These are phyloP conservation scores for Obba rivulosa DNA, from an alignment of 768 basidiomycete genomes.

Conservation along the genomic window DNA sequence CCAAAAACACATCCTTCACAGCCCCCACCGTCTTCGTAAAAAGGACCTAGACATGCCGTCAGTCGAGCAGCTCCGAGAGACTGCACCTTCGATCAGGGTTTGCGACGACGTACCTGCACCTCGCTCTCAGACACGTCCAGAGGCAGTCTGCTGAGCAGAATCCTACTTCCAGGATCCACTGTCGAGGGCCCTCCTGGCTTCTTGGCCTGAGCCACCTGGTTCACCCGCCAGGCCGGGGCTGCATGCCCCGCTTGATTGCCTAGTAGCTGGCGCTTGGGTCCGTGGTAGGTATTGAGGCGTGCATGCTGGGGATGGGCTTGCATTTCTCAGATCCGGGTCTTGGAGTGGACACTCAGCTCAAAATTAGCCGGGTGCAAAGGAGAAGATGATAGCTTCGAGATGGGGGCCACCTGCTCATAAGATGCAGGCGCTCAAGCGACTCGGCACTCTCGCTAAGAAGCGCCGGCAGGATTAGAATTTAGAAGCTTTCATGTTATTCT, in stretches of 20 bases:
- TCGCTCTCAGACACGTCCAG: conserved; percentile 65
- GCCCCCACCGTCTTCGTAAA: conserved; percentile 77
- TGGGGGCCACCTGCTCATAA: too few species aligned
- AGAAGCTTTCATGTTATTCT: too few species aligned
- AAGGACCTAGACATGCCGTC: conserved; percentile 44
- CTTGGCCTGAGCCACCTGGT: conserved; percentile 15
- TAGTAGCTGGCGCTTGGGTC: conserved; percentile 48
- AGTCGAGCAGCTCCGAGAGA: background rate
- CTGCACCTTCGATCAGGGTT: background rate
- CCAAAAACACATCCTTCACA: conserved; percentile 60
- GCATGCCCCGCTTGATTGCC: conserved; percentile 52
- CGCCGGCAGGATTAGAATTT: too few species aligned
- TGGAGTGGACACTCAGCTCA: too few species aligned
- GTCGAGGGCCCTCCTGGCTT: conserved; percentile 6
- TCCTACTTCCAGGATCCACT: conserved; percentile 46
- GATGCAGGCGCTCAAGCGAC: too few species aligned
- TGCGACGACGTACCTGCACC: conserved; percentile 45
- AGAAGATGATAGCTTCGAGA: too few species aligned
- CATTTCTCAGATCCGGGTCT: conserved; percentile 5
- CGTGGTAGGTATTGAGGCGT: conserved; percentile 45
- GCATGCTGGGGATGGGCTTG: conserved; percentile 20
- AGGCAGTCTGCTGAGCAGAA: conserved; percentile 61
- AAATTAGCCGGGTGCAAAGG: too few species aligned
- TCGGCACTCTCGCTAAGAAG: too few species aligned
- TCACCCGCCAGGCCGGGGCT: conserved; percentile 57